Base-by-base conservation (phyloP, 2,329 filamentous ascomycete species). In the Penicillium sp. region DNA sequence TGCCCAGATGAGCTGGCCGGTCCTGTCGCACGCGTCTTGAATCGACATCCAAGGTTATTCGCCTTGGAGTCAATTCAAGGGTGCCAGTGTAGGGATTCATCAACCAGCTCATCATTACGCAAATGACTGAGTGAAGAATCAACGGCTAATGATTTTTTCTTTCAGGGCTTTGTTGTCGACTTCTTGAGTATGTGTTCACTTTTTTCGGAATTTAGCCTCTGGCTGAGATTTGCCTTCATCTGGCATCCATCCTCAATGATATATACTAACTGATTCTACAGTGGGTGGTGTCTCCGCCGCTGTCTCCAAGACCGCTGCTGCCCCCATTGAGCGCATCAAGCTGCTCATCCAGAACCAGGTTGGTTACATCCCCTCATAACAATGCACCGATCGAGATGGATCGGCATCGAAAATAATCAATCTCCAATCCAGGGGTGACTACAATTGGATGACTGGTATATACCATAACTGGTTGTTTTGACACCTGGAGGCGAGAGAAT, bases 321-420 rank as follows among this genome's bases (percentile, higher is more conserved):
- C 95, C 84, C 95, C 95, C 83, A 99, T 99, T 75, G 95, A 99
- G 93, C 95, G 95, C 92, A 90, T 99, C 85, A 99, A 99, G 93
- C 95, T 99, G 79, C 91, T 99, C 78, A 96, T 99, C 85, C 95
- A 99, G 88, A 99, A 99, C 87, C 95, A 99, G 90, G 93, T 96
- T 88, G 70, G 92, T 85, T 54, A 42, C 19, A 29, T 21, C 59
- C 50, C 35, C 48, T 39, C 10, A 42, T 46, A 19, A 43, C 47
- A 26, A 35, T 46, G 9, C 13, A n/a, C 13, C 55, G n/a, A 33
- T 42, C 53, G 46, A 6, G 47, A 27, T 26, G 46, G 31, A 25
- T 50, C 43, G 43, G 39, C 21, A 14, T 13, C 16, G n/a, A 39
- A 4, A 23, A 19, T 19, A n/a, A 48, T 33, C 4, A 42, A 19